These are phyloP conservation scores for Brachypodium distachyon DNA, from an alignment of 202 grass and related monocot genomes.

Conservation along the genomic window DNA sequence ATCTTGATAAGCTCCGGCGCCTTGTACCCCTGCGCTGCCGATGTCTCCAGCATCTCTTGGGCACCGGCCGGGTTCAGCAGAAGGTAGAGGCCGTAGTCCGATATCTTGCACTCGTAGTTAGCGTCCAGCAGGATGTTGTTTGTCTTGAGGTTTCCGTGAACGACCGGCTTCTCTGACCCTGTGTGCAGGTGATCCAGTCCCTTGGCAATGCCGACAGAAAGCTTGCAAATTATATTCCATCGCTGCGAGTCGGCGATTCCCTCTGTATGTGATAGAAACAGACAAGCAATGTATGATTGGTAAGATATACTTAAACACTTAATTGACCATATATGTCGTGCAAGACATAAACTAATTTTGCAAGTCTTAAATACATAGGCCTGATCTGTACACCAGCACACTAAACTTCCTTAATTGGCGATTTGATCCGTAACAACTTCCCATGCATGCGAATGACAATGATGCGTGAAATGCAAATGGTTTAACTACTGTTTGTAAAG, in stretches of 20 bases:
- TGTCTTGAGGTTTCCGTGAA: conserved; percentile 90
- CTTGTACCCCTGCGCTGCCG: conserved; percentile 73
- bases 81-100: conserved; percentile 70
- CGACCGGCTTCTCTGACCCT: conserved; percentile 49
- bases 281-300: neutral
- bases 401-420: neutral
- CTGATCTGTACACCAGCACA: neutral
- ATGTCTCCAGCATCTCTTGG: conserved; percentile 78
- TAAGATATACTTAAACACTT: too few relatives aligned
- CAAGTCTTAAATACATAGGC: neutral
- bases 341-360: neutral
- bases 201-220: conserved; percentile 65
- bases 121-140: conserved; percentile 78
- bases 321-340: neutral
- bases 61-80: conserved; percentile 43
- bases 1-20: conserved; percentile 83
- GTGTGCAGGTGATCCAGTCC: conserved; percentile 86
- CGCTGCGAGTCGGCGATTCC: conserved; percentile 74
- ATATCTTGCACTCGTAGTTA: conserved; percentile 50
- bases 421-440: neutral
- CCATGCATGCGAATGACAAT: neutral
- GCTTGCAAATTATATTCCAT: conserved; percentile 67
- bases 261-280: conserved; percentile 24
- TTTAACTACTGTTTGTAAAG: neutral
- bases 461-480: neutral